Evolutionary conservation across 306 rosid genomes (phyloP).

Genomic region (Vachellia pachyceras): DNA sequence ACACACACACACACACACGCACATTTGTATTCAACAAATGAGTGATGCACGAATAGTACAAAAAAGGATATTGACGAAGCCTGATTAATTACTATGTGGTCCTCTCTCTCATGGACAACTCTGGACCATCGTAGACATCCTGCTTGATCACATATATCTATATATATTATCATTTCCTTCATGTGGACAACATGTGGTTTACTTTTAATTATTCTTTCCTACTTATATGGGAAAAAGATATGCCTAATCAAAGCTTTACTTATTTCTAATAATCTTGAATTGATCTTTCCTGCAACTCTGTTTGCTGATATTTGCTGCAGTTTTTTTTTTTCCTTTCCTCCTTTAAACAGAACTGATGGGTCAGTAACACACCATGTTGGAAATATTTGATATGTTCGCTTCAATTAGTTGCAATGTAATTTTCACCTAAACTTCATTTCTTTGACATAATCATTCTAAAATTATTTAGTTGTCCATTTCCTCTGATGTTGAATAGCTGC

Average conservation of each 20-base stretch:
- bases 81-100: constrained; percentile 42
- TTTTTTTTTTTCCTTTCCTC: not conserved
- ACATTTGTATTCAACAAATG: too few species aligned
- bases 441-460: not conserved
- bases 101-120: constrained; percentile 38
- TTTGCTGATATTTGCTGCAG: constrained; percentile 8
- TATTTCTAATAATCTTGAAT: constrained; percentile 30
- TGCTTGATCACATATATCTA: constrained; percentile 29
- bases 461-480: not conserved
- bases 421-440: not conserved
- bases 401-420: not conserved
- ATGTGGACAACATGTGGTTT: constrained; percentile 38
- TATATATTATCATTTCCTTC: constrained; percentile 15
- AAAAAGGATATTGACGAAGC: constrained; percentile 16
- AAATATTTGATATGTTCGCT: not conserved
- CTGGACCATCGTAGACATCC: constrained; percentile 33
- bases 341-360: not conserved
- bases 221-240: constrained; percentile 42
- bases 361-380: not conserved
- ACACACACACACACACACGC: too few species aligned
- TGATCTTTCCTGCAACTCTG: constrained; percentile 12
- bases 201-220: constrained; percentile 42
- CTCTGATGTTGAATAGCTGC: not conserved
- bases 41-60: too few species aligned
- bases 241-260: constrained; percentile 31